Percentiles rank a stretch among this genome's conserved stretches.
Conservation (phyloP, 2,329 filamentous ascomycete genomes). For the Anthostomella pinea region DNA sequence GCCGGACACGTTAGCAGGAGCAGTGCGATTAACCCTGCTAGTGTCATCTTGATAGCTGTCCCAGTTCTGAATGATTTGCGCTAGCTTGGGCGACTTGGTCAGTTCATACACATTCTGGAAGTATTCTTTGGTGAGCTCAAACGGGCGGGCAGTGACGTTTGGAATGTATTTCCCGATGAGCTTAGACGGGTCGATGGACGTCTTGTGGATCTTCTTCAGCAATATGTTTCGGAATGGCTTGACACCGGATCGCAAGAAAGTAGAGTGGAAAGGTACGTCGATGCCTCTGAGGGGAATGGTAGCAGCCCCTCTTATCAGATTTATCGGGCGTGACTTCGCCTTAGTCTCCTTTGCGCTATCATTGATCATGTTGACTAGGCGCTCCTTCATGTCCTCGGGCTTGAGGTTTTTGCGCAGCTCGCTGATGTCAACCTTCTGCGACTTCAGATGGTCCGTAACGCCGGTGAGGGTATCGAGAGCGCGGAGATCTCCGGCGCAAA, state of each 20-base stretch:
- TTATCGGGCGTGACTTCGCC: constrained; percentile 81
- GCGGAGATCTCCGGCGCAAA: constrained; percentile 67
- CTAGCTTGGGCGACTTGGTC: constrained; percentile 80
- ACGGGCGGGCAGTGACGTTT: constrained; percentile 94
- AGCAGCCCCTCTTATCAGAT: constrained; percentile 91
- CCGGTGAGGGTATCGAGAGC: constrained; percentile 71
- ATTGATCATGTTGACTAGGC: constrained; percentile 86
- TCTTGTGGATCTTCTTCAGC: constrained; percentile 99
- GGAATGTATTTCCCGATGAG: constrained; percentile 98
- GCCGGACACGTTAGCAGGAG: constrained; percentile 37
- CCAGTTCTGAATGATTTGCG: constrained; percentile 82
- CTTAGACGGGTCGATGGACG: constrained; percentile 94
- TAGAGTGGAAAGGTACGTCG: constrained; percentile 98
- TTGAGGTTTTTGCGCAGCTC: constrained; percentile 81
- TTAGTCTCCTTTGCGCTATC: constrained; percentile 84
- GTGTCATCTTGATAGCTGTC: constrained; percentile 64
- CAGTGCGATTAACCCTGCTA: constrained; percentile 32
- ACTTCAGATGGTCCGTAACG: constrained; percentile 92
- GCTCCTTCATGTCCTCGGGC: constrained; percentile 86
- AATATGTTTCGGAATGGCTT: constrained; percentile 98
- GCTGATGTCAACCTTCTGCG: constrained; percentile 96
- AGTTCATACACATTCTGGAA: constrained; percentile 97
- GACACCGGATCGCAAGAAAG: constrained; percentile 94
- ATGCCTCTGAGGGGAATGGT: constrained; percentile 97
- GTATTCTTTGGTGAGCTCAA: constrained; percentile 96